phyloP scores from a whole-genome alignment of 306 rosid genomes.

The Cicer judaicum region DNA sequence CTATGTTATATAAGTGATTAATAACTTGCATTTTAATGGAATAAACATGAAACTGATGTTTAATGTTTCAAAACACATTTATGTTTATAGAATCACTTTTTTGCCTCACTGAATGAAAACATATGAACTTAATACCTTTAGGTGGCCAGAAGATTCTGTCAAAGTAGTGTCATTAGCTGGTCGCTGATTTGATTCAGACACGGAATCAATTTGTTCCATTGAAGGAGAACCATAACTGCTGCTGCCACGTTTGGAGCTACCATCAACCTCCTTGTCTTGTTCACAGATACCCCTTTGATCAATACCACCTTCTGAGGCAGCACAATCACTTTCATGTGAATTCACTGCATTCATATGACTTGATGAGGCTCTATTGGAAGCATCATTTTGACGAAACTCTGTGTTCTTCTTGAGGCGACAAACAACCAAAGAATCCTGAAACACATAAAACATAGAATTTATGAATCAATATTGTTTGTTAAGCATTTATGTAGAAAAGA shows the following conservation, averaged over 20 bases:
- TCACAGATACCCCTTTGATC: conserved; percentile 45
- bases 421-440: conserved; percentile 81
- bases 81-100: background rate
- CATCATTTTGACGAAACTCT: conserved; percentile 60
- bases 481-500: background rate
- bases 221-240: conserved; percentile 76
- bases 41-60: no score
- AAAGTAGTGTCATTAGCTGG: conserved; percentile 49
- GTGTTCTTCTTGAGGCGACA: conserved; percentile 86
- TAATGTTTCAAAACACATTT: no score
- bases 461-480: conserved; percentile 1
- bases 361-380: conserved; percentile 60
- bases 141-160: conserved; percentile 51
- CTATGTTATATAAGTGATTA: no score
- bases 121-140: conserved; percentile 47
- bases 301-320: conserved; percentile 49
- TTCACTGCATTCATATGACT: conserved; percentile 47
- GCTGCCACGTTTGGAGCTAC: conserved; percentile 54
- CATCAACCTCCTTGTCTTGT: conserved; percentile 65
- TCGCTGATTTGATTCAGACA: conserved; percentile 61
- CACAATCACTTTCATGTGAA: conserved; percentile 55
- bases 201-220: conserved; percentile 68
- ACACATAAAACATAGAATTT: conserved; percentile 1
- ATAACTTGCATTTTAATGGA: no score
- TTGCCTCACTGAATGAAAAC: background rate